Base-by-base conservation (phyloP, 805 yeast species). In the Monosporozyma solicola region DNA sequence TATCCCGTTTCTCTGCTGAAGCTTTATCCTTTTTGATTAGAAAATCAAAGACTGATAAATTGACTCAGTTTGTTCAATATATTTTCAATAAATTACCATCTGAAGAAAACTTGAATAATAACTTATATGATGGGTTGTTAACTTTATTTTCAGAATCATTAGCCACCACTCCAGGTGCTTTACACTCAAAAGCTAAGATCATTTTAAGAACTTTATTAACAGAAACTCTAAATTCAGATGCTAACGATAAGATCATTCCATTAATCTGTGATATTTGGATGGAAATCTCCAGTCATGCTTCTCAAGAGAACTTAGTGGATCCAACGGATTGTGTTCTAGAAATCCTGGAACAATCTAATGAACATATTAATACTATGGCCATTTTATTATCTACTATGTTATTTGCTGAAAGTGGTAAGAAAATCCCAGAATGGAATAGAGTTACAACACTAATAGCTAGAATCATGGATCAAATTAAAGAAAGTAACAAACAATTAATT, bases 1-100 rank as follows among this genome's bases (percentile, higher is more conserved):
- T 91, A 37, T 76, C 87, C 0, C 76, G 95, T 56, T 94, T 92
- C 61, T 83, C 95, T 22, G 90, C 97, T 0, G 97, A 92, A 67
- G 94, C 97, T 0, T 67, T 92, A 47, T 87, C 97, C 0, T 94
- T 86, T 61, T 72, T 92, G 53, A 72, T 92, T 9, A 80, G 94
- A 63, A 87, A 87, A 66, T 75, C 87, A 56, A 74, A 75, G 25
- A 65, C 73, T 0, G 74, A 74, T 0, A 70, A 77, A 6, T 69
- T 90, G 48, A 60, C 64, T 0, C 53, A 58, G 0, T 77, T 87
- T 47, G 71, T 86, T 8, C 61, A 70, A 2, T 73, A 64, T 55
- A 65, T 78, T 2, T 72, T 80, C 48, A 59, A 66, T 32, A 73
- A 72, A 43, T 29, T 70, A 67, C 35, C 46, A 39, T 39, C 43